Evolutionary conservation across 1,139 yeast genomes (phyloP).

Genomic region (Sugiyamaella paludigena): DNA sequence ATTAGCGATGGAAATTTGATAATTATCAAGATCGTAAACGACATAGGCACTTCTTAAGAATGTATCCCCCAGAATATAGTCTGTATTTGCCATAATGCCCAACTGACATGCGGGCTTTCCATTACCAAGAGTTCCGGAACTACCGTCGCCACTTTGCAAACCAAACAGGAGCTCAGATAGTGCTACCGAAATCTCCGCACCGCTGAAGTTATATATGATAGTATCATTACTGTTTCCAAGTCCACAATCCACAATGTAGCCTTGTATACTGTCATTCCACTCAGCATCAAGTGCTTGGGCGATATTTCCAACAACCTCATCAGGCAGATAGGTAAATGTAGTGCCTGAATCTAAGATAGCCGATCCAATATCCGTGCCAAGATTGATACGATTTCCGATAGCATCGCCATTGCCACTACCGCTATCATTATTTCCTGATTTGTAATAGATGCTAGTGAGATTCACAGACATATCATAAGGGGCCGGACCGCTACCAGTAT

Average conservation of each 20-base stretch:
- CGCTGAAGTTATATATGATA: constrained; percentile 31
- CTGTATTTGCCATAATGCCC: constrained; percentile 5
- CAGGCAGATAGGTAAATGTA: constrained; percentile 34
- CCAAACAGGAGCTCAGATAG: constrained; percentile 27
- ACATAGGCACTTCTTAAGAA: constrained; percentile 72
- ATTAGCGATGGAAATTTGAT: constrained; percentile 25
- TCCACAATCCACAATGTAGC: constrained; percentile 27
- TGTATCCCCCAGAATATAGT: constrained; percentile 58
- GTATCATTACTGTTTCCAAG: constrained; percentile 18
- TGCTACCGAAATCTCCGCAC: constrained; percentile 30
- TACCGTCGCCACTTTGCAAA: constrained; percentile 19
- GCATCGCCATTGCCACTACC: background rate
- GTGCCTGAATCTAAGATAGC: constrained; percentile 39
- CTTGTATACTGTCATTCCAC: constrained; percentile 22
- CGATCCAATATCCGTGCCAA: constrained; percentile 9
- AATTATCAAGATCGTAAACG: constrained; percentile 58
- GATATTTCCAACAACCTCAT: constrained; percentile 29
- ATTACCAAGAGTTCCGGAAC: constrained; percentile 15
- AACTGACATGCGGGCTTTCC: constrained; percentile 22
- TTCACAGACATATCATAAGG: constrained; percentile 25
- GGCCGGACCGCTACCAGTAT: constrained; percentile 6
- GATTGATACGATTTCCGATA: constrained; percentile 7
- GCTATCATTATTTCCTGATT: background rate
- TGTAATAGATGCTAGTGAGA: constrained; percentile 17
- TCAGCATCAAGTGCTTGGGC: constrained; percentile 28